phyloP scores from a whole-genome alignment of 306 rosid genomes.

The Lupinus albus region DNA sequence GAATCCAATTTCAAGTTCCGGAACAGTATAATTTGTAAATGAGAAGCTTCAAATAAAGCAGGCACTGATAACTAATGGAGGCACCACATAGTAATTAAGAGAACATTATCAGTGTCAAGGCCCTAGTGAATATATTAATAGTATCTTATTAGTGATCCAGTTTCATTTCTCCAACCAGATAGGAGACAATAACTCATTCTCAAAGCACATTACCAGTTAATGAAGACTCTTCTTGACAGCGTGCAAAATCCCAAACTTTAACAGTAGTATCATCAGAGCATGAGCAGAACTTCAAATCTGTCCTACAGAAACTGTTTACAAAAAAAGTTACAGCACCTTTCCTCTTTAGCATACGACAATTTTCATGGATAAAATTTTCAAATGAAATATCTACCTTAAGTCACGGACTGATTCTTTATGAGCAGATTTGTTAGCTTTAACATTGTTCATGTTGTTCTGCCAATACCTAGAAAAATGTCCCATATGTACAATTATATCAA shows the following conservation, averaged over 20 bases:
- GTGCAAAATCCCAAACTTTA: constrained; percentile 98
- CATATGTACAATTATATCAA: constrained; percentile 35
- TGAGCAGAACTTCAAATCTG: constrained; percentile 96
- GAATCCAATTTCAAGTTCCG: neutral
- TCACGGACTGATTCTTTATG: constrained; percentile 98
- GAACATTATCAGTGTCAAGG: neutral
- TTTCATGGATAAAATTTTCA: constrained; percentile 6
- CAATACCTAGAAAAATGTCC: constrained; percentile 67
- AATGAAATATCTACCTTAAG: constrained; percentile 64
- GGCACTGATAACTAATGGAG: neutral
- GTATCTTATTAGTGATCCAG: neutral
- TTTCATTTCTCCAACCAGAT: constrained; percentile 16
- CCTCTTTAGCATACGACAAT: constrained; percentile 28
- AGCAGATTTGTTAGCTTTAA: constrained; percentile 95
- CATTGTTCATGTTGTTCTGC: constrained; percentile 99
- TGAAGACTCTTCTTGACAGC: constrained; percentile 96
- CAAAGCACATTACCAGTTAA: constrained; percentile 93
- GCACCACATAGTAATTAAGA: neutral
- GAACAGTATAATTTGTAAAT: neutral
- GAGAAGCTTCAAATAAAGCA: neutral
- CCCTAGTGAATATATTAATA: too few species aligned
- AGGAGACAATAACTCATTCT: constrained; percentile 28
- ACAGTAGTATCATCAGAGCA: constrained; percentile 97
- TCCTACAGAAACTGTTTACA: constrained; percentile 87
- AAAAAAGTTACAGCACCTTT: constrained; percentile 41